phyloP scores from a whole-genome alignment of 305 asterid species.

The Solanum chacoense region DNA sequence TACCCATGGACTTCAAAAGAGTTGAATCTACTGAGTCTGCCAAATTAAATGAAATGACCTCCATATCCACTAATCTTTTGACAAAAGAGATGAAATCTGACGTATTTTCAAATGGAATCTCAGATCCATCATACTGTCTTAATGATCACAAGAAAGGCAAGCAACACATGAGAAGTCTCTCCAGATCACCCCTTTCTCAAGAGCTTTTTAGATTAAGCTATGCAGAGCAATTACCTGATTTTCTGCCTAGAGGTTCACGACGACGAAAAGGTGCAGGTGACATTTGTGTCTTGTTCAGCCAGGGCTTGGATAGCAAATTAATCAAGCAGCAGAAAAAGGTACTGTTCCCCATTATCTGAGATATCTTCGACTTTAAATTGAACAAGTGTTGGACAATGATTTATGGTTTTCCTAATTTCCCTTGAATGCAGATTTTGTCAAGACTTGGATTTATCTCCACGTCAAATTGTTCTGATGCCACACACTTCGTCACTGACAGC shows the following conservation, averaged over 20 bases:
- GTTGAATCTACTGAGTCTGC: constrained; percentile 15
- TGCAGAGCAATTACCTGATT: constrained; percentile 36
- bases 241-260: constrained; percentile 51
- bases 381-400: background rate
- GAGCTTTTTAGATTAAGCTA: constrained; percentile 66
- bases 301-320: constrained; percentile 42
- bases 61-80: constrained; percentile 12
- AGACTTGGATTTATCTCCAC: constrained; percentile 43
- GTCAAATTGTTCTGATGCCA: constrained; percentile 49
- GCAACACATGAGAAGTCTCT: constrained; percentile 10
- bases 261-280: constrained; percentile 28
- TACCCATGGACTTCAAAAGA: constrained; percentile 11
- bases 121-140: constrained; percentile 14
- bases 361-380: constrained; percentile 1
- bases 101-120: constrained; percentile 12
- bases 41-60: constrained; percentile 10
- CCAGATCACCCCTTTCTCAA: constrained; percentile 45
- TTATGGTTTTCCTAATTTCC: constrained; percentile 11
- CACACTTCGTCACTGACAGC: constrained; percentile 62
- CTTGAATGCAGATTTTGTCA: constrained; percentile 35
- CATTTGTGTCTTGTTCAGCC: constrained; percentile 62
- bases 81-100: background rate
- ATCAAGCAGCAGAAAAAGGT: constrained; percentile 67
- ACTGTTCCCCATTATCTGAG: background rate
- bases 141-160: constrained; percentile 20